Evolutionary conservation across 73 alveolate species (phyloP).

Genomic region (Uronychia setigera): DNA sequence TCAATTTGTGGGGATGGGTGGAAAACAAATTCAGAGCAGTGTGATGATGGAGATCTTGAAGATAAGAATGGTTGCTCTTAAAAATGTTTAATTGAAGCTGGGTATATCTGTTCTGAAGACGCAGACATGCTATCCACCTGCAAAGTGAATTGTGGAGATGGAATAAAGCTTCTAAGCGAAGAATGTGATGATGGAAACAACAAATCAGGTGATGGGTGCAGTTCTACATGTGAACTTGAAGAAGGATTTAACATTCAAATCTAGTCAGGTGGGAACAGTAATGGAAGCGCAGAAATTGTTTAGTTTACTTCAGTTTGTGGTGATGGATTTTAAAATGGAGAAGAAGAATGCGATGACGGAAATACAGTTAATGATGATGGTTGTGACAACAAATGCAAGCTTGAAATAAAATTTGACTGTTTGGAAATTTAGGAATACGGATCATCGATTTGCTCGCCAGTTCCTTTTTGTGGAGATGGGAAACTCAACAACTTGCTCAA

Average conservation of each 20-base stretch:
- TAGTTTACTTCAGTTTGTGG: constrained; percentile 3
- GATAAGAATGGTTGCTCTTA: background rate
- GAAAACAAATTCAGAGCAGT: background rate
- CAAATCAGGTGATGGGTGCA: constrained; percentile 44
- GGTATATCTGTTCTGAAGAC: background rate
- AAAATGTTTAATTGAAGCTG: background rate
- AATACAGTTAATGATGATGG: constrained; percentile 66
- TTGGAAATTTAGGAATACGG: background rate
- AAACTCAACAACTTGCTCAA: background rate
- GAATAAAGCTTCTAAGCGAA: background rate
- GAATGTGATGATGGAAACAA: constrained; percentile 62
- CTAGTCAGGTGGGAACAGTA: background rate
- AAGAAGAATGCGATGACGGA: constrained; percentile 69
- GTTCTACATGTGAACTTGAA: constrained; percentile 29
- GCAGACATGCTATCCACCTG: background rate
- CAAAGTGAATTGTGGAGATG: constrained; percentile 25
- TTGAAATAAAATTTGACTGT: constrained; percentile 43
- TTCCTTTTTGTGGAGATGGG: background rate
- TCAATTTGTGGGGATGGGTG: constrained; percentile 17
- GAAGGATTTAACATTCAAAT: constrained; percentile 5
- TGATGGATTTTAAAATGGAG: background rate
- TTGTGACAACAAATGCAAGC: constrained; percentile 32
- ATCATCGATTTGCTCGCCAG: background rate
- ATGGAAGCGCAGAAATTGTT: background rate
- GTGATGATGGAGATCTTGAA: constrained; percentile 22